Evolutionary conservation across 1,284 basidiomycete species (phyloP).

Genomic region (Malassezia caprae): DNA sequence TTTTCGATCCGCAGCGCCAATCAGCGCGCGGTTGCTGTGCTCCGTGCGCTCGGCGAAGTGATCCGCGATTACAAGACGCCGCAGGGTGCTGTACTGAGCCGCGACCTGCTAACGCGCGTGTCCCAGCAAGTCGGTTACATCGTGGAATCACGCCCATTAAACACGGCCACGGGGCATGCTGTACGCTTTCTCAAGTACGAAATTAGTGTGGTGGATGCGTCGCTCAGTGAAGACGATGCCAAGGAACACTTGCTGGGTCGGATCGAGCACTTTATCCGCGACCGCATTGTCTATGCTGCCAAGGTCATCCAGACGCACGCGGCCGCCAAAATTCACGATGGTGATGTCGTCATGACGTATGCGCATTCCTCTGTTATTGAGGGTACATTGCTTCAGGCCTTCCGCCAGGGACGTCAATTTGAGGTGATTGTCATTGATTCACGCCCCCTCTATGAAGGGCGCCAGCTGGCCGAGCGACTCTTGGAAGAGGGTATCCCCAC

Average conservation of each 20-base stretch:
- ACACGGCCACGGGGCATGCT: slow-evolving; percentile 90
- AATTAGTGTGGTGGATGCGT: slow-evolving; percentile 81
- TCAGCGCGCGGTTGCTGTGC: slow-evolving; percentile 39
- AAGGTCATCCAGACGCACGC: slow-evolving; percentile 76
- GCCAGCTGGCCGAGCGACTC: slow-evolving; percentile 60
- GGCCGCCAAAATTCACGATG: slow-evolving; percentile 85
- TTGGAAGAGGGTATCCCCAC: slow-evolving; percentile 67
- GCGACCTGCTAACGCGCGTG: slow-evolving; percentile 38
- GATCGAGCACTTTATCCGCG: slow-evolving; percentile 86
- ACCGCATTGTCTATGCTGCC: slow-evolving; percentile 84
- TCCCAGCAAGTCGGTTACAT: slow-evolving; percentile 73
- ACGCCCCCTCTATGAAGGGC: slow-evolving; percentile 81
- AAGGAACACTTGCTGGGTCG: slow-evolving; percentile 72
- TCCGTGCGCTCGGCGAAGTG: slow-evolving; percentile 38
- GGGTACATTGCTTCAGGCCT: slow-evolving; percentile 69
- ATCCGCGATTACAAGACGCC: slow-evolving; percentile 46
- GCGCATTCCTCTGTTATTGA: slow-evolving; percentile 91
- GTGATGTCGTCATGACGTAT: slow-evolving; percentile 84
- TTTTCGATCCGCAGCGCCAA: slow-evolving; percentile 42
- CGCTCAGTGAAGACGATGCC: slow-evolving; percentile 88
- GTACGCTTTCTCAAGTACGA: slow-evolving; percentile 90
- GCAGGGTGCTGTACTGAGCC: slow-evolving; percentile 36
- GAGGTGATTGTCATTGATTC: slow-evolving; percentile 91
- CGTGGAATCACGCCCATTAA: slow-evolving; percentile 74
- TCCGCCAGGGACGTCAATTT: slow-evolving; percentile 57